Percentiles rank a stretch among this genome's conserved stretches.
Evolutionary conservation across 805 yeast species (phyloP).

Genomic region (Candida ulmi): DNA sequence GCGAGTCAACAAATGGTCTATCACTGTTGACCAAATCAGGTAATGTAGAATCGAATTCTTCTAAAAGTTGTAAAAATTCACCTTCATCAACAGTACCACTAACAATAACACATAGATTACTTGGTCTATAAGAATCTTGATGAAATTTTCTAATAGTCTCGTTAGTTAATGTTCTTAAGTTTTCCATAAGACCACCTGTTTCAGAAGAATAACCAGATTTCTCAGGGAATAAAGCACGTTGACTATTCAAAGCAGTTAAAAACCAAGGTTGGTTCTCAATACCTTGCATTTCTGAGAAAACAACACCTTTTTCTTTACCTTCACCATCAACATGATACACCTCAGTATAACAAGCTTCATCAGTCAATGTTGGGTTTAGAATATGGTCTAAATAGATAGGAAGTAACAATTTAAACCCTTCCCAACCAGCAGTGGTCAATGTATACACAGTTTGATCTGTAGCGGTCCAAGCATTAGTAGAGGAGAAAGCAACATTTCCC

Average conservation of each 20-base stretch:
- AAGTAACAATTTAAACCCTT: constrained; percentile 75
- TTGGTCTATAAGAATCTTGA: constrained; percentile 64
- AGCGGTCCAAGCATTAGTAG: constrained; percentile 96
- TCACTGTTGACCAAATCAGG: constrained; percentile 31
- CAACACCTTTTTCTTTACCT: constrained; percentile 93
- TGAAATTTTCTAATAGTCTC: constrained; percentile 78
- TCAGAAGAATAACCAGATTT: constrained; percentile 85
- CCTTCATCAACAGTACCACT: constrained; percentile 80
- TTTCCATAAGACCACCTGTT: constrained; percentile 85
- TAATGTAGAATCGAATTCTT: constrained; percentile 54
- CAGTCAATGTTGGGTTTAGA: constrained; percentile 77
- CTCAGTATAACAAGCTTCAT: constrained; percentile 88
- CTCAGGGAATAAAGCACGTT: constrained; percentile 46
- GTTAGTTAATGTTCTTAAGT: constrained; percentile 66
- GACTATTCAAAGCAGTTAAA: constrained; percentile 52
- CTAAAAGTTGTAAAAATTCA: constrained; percentile 59
- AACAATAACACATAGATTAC: constrained; percentile 75
- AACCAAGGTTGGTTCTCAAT: constrained; percentile 77
- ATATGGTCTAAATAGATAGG: constrained; percentile 91
- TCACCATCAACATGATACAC: constrained; percentile 91
- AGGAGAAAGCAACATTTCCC: constrained; percentile 77
- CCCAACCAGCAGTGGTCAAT: constrained; percentile 91
- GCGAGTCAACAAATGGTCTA: constrained; percentile 79
- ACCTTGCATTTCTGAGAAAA: constrained; percentile 95
- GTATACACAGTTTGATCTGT: constrained; percentile 95